These are phyloP conservation scores for Tulasnella sp. DNA, from an alignment of 768 basidiomycete species.

Conservation along the genomic window DNA sequence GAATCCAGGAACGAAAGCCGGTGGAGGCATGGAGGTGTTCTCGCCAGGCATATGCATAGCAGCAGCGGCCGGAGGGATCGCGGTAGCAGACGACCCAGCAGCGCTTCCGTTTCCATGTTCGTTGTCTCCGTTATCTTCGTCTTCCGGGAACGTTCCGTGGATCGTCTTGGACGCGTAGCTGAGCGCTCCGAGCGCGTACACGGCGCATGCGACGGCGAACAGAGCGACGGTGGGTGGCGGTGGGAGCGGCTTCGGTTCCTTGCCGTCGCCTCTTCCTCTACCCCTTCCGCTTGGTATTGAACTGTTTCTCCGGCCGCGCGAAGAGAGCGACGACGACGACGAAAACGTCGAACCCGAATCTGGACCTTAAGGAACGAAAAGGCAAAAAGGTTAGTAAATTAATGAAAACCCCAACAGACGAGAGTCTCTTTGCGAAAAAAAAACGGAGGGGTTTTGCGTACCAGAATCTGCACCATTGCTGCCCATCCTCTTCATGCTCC, in stretches of 20 bases:
- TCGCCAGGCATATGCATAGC: no score
- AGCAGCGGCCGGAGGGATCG: background rate
- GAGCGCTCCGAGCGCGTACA: constrained; percentile 55
- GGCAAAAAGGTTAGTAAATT: no score
- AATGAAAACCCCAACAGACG: no score
- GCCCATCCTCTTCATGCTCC: background rate
- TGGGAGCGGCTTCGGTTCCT: background rate
- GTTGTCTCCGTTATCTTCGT: background rate
- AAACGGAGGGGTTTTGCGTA: no score
- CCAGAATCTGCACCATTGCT: background rate
- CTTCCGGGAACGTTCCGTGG: constrained; percentile 13
- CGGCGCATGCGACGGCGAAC: constrained; percentile 56
- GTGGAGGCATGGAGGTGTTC: background rate
- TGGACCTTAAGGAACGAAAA: no score
- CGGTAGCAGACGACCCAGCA: no score
- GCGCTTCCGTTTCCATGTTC: background rate
- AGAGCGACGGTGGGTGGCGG: constrained; percentile 44
- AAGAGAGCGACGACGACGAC: background rate
- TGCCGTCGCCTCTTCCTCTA: background rate
- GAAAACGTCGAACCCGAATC: background rate
- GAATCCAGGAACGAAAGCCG: background rate
- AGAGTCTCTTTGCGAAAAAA: no score
- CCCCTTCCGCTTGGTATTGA: background rate
- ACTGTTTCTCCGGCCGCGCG: background rate
- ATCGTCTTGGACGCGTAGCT: constrained; percentile 9